Conservation (phyloP, 495 filamentous ascomycete genomes). For the Penicillium mononematosum region DNA sequence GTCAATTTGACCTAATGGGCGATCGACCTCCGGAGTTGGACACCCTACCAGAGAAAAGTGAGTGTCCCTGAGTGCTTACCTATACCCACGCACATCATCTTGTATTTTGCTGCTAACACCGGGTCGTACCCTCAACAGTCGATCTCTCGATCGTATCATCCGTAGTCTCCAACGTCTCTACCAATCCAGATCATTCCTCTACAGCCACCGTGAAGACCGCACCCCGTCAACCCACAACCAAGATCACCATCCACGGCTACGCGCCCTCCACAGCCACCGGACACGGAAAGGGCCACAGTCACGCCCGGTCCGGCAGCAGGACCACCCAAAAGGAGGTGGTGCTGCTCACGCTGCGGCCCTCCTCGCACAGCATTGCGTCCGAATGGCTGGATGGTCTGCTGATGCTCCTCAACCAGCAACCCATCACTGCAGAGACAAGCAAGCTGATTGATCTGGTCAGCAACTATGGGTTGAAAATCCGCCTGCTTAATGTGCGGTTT, state of each 20-base stretch:
- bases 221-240: conserved; percentile 62
- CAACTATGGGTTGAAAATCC: conserved; percentile 90
- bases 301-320: conserved; percentile 37
- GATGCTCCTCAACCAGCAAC: conserved; percentile 92
- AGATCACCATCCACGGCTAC: conserved; percentile 88
- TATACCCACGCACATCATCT: background rate
- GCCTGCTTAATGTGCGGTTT: conserved; percentile 87
- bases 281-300: conserved; percentile 30
- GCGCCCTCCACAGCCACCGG: conserved; percentile 32
- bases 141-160: conserved; percentile 88
- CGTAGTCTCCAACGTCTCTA: conserved; percentile 88
- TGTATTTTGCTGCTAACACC: conserved; percentile 17
- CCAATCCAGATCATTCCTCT: conserved; percentile 48
- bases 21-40: conserved; percentile 70
- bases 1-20: conserved; percentile 71
- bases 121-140: conserved; percentile 43
- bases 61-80: conserved; percentile 20
- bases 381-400: conserved; percentile 97
- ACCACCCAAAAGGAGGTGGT: conserved; percentile 53
- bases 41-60: conserved; percentile 70
- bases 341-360: conserved; percentile 78
- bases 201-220: conserved; percentile 56
- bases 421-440: conserved; percentile 93
- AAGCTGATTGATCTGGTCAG: conserved; percentile 81
- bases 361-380: conserved; percentile 77